A percentile compares a stretch with the other conserved stretches of the same genome.
Conservation (phyloP, 108 stramenopile species). For the Nitzschia inconspicua region DNA sequence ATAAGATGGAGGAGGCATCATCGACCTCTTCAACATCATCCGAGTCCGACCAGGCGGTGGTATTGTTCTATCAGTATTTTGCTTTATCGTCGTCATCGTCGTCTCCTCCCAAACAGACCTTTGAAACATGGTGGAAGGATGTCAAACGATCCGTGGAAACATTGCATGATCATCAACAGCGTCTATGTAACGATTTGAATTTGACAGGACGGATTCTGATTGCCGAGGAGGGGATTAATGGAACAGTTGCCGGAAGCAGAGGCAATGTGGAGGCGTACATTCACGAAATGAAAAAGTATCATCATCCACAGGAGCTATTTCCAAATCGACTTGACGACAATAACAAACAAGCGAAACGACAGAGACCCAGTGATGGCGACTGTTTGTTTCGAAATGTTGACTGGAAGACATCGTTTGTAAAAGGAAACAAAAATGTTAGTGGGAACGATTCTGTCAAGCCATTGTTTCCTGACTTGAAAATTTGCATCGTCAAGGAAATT, state of each 20-base stretch:
- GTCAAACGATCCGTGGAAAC: not conserved
- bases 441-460: slow-evolving; percentile 32
- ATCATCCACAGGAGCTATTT: not conserved
- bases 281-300: slow-evolving; percentile 30
- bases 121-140: slow-evolving; percentile 6
- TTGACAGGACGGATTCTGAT: slow-evolving; percentile 64
- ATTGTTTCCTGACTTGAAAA: slow-evolving; percentile 74
- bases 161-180: slow-evolving; percentile 27
- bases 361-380: not conserved
- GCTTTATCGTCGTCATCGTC: slow-evolving; percentile 1
- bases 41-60: slow-evolving; percentile 13
- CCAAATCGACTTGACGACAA: not conserved
- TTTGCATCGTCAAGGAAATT: slow-evolving; percentile 77
- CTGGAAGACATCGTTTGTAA: slow-evolving; percentile 62
- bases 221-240: slow-evolving; percentile 71
- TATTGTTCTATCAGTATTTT: slow-evolving; percentile 9
- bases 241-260: slow-evolving; percentile 55
- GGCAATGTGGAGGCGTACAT: slow-evolving; percentile 32
- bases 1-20: too few species aligned
- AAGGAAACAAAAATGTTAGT: too few species aligned
- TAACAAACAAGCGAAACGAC: not conserved
- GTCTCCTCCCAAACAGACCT: not conserved
- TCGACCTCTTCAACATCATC: too few species aligned
- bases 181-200: slow-evolving; percentile 26
- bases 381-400: slow-evolving; percentile 55